phyloP scores from a whole-genome alignment of 768 basidiomycete genomes.

The Lenzites betulinus region DNA sequence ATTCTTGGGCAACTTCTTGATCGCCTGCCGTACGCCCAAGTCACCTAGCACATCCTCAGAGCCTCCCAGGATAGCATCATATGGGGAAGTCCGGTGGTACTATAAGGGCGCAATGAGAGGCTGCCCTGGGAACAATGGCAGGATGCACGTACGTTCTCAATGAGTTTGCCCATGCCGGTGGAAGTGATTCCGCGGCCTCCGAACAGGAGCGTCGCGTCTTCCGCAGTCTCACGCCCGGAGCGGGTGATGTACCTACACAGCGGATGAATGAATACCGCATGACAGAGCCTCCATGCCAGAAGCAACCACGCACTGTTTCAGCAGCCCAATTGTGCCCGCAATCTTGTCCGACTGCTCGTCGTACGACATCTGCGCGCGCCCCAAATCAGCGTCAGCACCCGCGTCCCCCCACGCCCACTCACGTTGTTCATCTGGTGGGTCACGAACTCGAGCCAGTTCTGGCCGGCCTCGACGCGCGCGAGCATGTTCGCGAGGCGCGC shows the following conservation, averaged over 20 bases:
- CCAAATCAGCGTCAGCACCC: background rate
- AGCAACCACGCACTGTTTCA: constrained; percentile 70
- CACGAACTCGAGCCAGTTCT: constrained; percentile 87
- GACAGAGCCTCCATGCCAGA: background rate
- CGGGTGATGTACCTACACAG: constrained; percentile 62
- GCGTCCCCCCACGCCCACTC: constrained; percentile 19
- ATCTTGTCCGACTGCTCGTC: constrained; percentile 80
- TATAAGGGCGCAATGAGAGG: constrained; percentile 27
- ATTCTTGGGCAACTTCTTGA: constrained; percentile 66
- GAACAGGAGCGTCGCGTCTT: constrained; percentile 83
- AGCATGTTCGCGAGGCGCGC: constrained; percentile 90
- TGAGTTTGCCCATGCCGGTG: constrained; percentile 83
- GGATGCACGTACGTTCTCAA: constrained; percentile 62
- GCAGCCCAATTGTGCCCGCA: constrained; percentile 85
- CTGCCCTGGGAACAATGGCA: background rate
- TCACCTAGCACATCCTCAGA: constrained; percentile 76
- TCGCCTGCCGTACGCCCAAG: constrained; percentile 71
- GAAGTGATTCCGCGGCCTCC: constrained; percentile 87
- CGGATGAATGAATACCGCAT: constrained; percentile 8
- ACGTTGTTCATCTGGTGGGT: constrained; percentile 94
- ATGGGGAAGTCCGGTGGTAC: constrained; percentile 84
- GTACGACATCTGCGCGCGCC: constrained; percentile 71
- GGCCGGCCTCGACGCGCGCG: constrained; percentile 79
- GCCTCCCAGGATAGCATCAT: constrained; percentile 83
- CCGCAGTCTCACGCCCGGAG: constrained; percentile 64